Percentiles rank a stretch among this genome's conserved stretches.
phyloP scores from a whole-genome alignment of 805 yeast genomes.

The Saccharomyces kudriavzevii region DNA sequence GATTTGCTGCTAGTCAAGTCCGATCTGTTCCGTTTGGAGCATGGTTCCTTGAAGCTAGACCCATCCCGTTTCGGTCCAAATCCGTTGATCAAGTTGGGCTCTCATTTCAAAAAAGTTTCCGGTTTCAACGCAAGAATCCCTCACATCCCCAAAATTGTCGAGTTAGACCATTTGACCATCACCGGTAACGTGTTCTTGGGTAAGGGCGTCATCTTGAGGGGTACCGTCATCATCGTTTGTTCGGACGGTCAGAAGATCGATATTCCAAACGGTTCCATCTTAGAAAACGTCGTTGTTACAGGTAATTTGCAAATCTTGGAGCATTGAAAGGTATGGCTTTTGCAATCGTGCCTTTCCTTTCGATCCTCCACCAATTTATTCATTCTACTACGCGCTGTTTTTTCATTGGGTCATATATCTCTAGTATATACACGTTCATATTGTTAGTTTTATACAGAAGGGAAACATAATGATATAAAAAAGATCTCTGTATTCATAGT shows the following conservation, averaged over 20 bases:
- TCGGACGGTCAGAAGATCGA: conserved; percentile 92
- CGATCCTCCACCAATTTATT: neutral
- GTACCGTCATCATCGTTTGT: conserved; percentile 95
- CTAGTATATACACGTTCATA: neutral
- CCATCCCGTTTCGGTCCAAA: conserved; percentile 81
- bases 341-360: neutral
- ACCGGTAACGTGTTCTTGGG: conserved; percentile 92
- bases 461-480: neutral
- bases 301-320: conserved; percentile 90
- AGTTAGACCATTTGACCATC: conserved; percentile 89
- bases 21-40: conserved; percentile 82
- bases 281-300: conserved; percentile 92
- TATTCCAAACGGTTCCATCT: conserved; percentile 86
- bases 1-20: conserved; percentile 92
- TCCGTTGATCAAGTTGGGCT: conserved; percentile 92
- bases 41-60: conserved; percentile 81
- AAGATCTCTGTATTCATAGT: neutral
- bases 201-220: conserved; percentile 78
- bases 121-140: conserved; percentile 77
- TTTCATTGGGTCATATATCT: neutral
- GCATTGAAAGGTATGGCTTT: conserved; percentile 40
- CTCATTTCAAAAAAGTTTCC: conserved; percentile 91
- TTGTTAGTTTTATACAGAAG: neutral
- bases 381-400: neutral
- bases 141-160: conserved; percentile 85